Percentiles rank a stretch among this genome's conserved stretches.
These are phyloP conservation scores for Cairneyella variabilis DNA, from an alignment of 495 filamentous ascomycete species.

Conservation along the genomic window DNA sequence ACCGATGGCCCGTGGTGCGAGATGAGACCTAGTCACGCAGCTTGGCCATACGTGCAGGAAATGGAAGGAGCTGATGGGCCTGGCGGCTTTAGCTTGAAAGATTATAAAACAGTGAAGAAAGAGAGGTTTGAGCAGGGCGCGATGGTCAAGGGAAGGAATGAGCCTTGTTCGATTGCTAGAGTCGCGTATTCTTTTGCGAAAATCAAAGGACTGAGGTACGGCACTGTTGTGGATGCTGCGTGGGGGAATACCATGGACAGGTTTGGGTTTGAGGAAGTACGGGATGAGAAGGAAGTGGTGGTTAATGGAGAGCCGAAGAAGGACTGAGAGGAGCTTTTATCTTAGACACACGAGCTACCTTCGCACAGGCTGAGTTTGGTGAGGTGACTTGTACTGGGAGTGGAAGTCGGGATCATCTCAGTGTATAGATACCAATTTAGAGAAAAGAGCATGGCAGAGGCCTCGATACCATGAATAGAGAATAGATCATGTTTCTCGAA, in stretches of 20 bases:
- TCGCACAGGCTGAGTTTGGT: no score
- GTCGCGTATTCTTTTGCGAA: constrained; percentile 84
- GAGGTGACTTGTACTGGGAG: no score
- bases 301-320: no score
- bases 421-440: no score
- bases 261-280: constrained; percentile 63
- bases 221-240: constrained; percentile 81
- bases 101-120: constrained; percentile 70
- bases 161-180: constrained; percentile 75
- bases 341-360: no score
- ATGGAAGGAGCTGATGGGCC: not conserved
- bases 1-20: constrained; percentile 74
- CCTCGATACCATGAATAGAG: no score
- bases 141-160: constrained; percentile 91
- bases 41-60: constrained; percentile 42
- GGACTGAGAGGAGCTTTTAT: no score
- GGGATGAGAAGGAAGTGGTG: not conserved
- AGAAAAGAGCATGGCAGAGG: no score
- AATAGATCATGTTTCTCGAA: no score
- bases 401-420: no score
- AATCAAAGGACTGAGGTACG: constrained; percentile 72
- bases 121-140: constrained; percentile 81
- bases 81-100: constrained; percentile 21
- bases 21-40: constrained; percentile 53
- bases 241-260: constrained; percentile 81